A percentile compares a stretch with the other conserved stretches of the same genome.
phyloP scores from a whole-genome alignment of 805 yeast genomes.

The Lachancea meyersii region DNA sequence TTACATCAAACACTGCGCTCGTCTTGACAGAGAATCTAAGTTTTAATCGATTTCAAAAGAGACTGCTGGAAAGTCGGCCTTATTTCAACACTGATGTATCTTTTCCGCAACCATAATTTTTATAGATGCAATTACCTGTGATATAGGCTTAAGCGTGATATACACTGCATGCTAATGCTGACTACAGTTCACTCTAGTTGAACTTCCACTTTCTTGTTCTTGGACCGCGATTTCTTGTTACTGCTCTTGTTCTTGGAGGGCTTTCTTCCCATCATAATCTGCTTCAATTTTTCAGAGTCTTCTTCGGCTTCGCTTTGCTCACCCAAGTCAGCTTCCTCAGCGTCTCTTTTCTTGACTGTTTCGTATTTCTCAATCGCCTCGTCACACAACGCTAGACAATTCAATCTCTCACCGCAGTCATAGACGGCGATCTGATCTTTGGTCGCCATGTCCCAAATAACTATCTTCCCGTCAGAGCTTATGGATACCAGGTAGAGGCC shows the following conservation, averaged over 20 bases:
- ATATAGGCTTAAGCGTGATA: background rate
- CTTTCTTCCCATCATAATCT: constrained; percentile 47
- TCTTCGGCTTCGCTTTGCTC: constrained; percentile 72
- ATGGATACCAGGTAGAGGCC: constrained; percentile 60
- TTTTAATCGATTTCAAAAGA: constrained; percentile 22
- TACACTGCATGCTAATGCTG: constrained; percentile 2
- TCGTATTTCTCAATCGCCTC: constrained; percentile 71
- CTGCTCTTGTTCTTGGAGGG: constrained; percentile 33
- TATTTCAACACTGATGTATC: background rate
- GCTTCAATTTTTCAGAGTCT: constrained; percentile 60
- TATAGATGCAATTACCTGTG: background rate
- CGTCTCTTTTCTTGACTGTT: constrained; percentile 58
- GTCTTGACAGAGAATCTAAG: constrained; percentile 48
- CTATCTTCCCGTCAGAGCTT: constrained; percentile 89
- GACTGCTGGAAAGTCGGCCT: constrained; percentile 7
- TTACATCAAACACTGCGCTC: constrained; percentile 77
- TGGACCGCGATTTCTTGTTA: constrained; percentile 35
- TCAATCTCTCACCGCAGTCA: constrained; percentile 84
- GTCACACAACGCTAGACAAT: constrained; percentile 70
- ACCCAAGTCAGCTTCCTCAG: constrained; percentile 47
- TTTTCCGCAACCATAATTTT: background rate
- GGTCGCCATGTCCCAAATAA: constrained; percentile 71
- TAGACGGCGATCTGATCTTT: constrained; percentile 85
- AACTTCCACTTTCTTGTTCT: constrained; percentile 45
- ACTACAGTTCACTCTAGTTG: constrained; percentile 41